Percentiles rank a stretch among this genome's conserved stretches.
Conservation (phyloP, 352 stramenopile genomes). For the Pythium monospermum region DNA sequence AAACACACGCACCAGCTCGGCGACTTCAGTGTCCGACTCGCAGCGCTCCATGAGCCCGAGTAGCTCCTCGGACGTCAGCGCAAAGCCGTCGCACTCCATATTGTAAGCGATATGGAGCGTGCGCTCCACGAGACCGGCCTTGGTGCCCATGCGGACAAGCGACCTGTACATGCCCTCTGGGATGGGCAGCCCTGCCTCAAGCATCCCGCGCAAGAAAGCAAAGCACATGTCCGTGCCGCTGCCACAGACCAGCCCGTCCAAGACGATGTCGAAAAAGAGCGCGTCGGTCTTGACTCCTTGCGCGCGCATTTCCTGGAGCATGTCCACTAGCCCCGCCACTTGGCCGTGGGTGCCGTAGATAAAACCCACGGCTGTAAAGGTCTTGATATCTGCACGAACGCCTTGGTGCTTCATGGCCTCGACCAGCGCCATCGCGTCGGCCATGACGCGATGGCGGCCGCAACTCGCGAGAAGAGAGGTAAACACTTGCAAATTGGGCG, state of each 20-base stretch:
- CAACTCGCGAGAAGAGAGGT: conserved; percentile 71
- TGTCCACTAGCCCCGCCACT: conserved; percentile 32
- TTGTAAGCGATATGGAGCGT: conserved; percentile 75
- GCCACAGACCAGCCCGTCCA: conserved; percentile 48
- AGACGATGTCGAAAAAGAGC: conserved; percentile 58
- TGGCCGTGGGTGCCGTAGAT: conserved; percentile 56
- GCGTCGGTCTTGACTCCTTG: conserved; percentile 34
- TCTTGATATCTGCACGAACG: conserved; percentile 51
- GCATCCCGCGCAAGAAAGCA: conserved; percentile 51
- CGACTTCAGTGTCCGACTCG: conserved; percentile 39
- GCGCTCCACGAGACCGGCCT: conserved; percentile 52
- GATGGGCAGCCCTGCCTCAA: conserved; percentile 31
- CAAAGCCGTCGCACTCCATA: conserved; percentile 78
- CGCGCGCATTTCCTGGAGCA: conserved; percentile 46
- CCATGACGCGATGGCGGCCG: conserved; percentile 45
- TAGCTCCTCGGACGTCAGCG: conserved; percentile 43
- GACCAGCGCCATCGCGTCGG: conserved; percentile 50
- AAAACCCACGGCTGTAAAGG: conserved; percentile 63
- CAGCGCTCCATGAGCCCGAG: conserved; percentile 41
- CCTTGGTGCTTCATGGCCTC: conserved; percentile 43
- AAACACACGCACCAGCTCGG: conserved; percentile 58
- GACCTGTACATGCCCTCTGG: conserved; percentile 55
- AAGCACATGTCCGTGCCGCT: conserved; percentile 75
- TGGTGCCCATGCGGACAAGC: conserved; percentile 54
- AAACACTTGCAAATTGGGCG: conserved; percentile 65